phyloP scores from a whole-genome alignment of 192 early-diverging fungal genomes.

The Coemansia sp. region DNA sequence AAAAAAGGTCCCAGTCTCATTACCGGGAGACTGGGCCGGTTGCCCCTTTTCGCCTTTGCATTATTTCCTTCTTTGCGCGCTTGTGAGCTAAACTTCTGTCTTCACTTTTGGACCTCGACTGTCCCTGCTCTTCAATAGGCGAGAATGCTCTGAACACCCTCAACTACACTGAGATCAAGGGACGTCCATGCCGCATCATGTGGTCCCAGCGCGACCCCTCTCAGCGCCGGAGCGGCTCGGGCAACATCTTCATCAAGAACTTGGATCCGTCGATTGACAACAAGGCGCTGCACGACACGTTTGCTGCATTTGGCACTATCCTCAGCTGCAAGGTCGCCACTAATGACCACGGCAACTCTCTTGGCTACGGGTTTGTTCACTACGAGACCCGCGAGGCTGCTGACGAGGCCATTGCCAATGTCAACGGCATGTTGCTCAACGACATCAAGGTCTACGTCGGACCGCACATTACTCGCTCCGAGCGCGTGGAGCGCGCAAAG shows the following conservation, averaged over 20 bases:
- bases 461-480: conserved; percentile 85
- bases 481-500: conserved; percentile 86
- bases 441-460: conserved; percentile 97
- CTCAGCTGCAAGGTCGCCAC: conserved; percentile 95
- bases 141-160: conserved; percentile 89
- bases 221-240: conserved; percentile 81
- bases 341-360: conserved; percentile 70
- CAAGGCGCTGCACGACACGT: conserved; percentile 99
- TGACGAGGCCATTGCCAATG: conserved; percentile 91
- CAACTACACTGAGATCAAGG: conserved; percentile 96
- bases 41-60: no score
- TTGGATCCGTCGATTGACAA: conserved; percentile 95
- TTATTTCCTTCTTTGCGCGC: background rate
- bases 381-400: conserved; percentile 94
- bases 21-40: no score
- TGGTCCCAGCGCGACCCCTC: conserved; percentile 99
- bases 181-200: conserved; percentile 97
- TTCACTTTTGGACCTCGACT: background rate
- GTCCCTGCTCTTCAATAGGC: conserved; percentile 22
- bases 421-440: conserved; percentile 99
- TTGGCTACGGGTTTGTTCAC: conserved; percentile 98
- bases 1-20: no score
- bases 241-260: conserved; percentile 99
- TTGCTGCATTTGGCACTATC: conserved; percentile 95
- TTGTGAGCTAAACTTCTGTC: background rate